Base-by-base conservation (phyloP, 1,284 basidiomycete genomes). In the Ceratobasidium sp. region DNA sequence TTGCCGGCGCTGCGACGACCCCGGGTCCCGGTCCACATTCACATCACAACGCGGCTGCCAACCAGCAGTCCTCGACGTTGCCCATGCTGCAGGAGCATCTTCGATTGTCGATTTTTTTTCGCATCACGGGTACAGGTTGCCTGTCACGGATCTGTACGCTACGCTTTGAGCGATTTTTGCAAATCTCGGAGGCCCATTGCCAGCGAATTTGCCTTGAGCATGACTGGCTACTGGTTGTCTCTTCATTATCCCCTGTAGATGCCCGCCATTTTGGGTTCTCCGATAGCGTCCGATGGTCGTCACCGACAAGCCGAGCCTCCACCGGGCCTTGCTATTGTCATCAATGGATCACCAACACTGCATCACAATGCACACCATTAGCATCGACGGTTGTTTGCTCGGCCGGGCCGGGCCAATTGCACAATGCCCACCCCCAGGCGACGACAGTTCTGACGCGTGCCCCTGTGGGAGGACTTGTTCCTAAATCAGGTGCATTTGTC, bases 1-100 rank as follows among this genome's bases (percentile, higher is more conserved):
- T 71, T 58, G 56, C 68, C 68, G 68, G 63, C 22, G 19, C 29
- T 4, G n/a, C 29, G 6, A 29, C n/a, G 68, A 46, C 56, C 68
- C 68, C 31, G 11, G 29, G 39, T 37, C 11, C 34, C 34, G 68
- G 68, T 65, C 27, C 48, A 27, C 11, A n/a, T 24, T 48, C 56
- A 34, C n/a, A 37, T 61, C 54, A 48, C 22, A 58, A 58, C 51
- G 54, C 39, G 41, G 41, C 27, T 31, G 19, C 43, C 48, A 19
- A n/a, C 48, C 61, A 29, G 48, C 27, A 22, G 4, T 48, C 14
- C 53, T 24, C 53, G 29, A 27, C 24, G 24, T 24, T 13, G 22
- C 29, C 53, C 53, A 27, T 13, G 13, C 53, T 27, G 9, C 53
- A 27, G 27, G 53, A 22, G 39, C 13, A 54, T 4, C 9, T 27